Conservation (phyloP, 2,329 filamentous ascomycete genomes). For the Pseudogymnoascus sp. region DNA sequence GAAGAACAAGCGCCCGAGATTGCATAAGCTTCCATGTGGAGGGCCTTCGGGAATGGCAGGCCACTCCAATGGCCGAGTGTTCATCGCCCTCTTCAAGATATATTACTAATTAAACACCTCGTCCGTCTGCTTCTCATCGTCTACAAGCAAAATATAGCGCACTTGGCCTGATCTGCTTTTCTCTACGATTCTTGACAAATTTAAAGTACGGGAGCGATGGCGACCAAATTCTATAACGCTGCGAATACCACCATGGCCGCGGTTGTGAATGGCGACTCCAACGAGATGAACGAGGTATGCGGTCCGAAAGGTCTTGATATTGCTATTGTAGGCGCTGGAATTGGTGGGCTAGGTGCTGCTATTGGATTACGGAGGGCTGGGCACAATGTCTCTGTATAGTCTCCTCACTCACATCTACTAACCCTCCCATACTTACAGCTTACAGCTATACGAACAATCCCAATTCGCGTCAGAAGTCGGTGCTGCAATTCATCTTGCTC, state of each 20-base stretch:
- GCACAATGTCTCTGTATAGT: slow-evolving; percentile 17
- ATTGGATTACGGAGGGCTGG: slow-evolving; percentile 32
- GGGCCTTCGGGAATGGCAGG: neutral
- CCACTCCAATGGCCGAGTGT: neutral
- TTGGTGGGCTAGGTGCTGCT: slow-evolving; percentile 46
- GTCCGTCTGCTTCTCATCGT: neutral
- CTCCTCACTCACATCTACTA: neutral
- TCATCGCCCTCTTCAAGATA: neutral
- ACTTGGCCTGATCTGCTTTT: neutral
- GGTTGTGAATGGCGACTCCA: slow-evolving; percentile 5
- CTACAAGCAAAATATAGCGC: neutral
- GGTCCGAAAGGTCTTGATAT: neutral
- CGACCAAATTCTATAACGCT: neutral
- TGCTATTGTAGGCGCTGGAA: slow-evolving; percentile 32
- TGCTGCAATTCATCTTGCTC: slow-evolving; percentile 55
- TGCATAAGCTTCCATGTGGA: neutral
- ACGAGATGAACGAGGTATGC: neutral
- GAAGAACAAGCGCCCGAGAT: neutral
- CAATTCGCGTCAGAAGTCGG: slow-evolving; percentile 49
- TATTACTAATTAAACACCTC: neutral
- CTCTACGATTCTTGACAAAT: neutral
- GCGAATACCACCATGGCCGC: neutral
- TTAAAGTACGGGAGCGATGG: neutral
- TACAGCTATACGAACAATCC: slow-evolving; percentile 49
- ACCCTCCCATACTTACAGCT: neutral